Conservation (phyloP, 495 filamentous ascomycete genomes). For the Mycothermus thermophilus region DNA sequence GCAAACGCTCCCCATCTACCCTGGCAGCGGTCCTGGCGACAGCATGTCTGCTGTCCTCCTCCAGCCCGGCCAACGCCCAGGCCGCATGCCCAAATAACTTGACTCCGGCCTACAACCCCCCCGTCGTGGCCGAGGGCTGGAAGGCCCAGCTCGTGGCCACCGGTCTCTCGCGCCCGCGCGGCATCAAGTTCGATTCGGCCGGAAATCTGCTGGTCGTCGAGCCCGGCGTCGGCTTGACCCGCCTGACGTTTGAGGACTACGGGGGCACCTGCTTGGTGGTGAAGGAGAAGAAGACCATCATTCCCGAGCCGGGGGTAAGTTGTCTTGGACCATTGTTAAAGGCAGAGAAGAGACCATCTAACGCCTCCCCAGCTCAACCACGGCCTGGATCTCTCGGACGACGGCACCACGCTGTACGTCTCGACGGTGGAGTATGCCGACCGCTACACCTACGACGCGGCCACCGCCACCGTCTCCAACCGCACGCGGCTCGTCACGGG, state of each 20-base stretch:
- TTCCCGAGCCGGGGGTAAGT: constrained; percentile 28
- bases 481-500: constrained; percentile 37
- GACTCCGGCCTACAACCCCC: constrained; percentile 18
- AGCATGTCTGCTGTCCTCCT: too few species aligned
- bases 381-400: constrained; percentile 47
- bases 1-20: too few species aligned
- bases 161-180: constrained; percentile 39
- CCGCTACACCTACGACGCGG: constrained; percentile 46
- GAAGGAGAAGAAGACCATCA: constrained; percentile 14
- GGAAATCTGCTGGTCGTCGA: constrained; percentile 52
- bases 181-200: constrained; percentile 43
- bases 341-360: neutral
- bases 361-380: constrained; percentile 34
- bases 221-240: constrained; percentile 37
- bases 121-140: constrained; percentile 44
- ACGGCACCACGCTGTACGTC: constrained; percentile 51
- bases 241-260: constrained; percentile 35
- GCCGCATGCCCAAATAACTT: constrained; percentile 17
- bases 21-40: too few species aligned
- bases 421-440: constrained; percentile 43
- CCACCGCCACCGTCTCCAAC: constrained; percentile 24
- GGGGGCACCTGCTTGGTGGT: constrained; percentile 32
- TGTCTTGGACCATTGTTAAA: neutral
- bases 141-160: constrained; percentile 39
- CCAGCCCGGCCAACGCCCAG: too few species aligned